A percentile compares a stretch with the other conserved stretches of the same genome.
These are phyloP conservation scores for Alternaria sp. DNA, from an alignment of 2,329 filamentous ascomycete species.

Conservation along the genomic window DNA sequence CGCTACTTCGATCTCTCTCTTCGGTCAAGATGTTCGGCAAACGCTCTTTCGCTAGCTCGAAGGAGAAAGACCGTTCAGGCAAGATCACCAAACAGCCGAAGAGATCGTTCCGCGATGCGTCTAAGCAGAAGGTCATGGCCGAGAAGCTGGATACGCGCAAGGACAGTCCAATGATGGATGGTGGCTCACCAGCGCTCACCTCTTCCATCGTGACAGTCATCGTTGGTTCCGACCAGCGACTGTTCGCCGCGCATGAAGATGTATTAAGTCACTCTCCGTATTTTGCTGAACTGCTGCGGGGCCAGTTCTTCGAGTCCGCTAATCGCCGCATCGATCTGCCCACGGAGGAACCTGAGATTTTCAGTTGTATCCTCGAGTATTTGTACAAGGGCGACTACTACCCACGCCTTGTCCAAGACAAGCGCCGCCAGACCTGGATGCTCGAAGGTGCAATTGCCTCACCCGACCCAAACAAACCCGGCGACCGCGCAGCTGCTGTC, in stretches of 20 bases:
- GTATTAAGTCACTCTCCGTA: conserved; percentile 86
- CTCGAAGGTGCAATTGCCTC: conserved; percentile 76
- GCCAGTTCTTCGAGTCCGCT: conserved; percentile 73
- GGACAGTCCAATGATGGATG: conserved; percentile 65
- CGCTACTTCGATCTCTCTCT: conserved; percentile 52
- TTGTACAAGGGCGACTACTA: conserved; percentile 98
- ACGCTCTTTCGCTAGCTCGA: conserved; percentile 79
- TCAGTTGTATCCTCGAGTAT: conserved; percentile 94
- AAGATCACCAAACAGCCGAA: conserved; percentile 82
- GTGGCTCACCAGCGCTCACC: conserved; percentile 61
- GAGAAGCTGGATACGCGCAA: conserved; percentile 71
- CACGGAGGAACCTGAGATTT: conserved; percentile 86
- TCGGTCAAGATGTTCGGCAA: conserved; percentile 79
- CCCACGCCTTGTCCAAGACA: conserved; percentile 86
- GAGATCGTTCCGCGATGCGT: conserved; percentile 78
- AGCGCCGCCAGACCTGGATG: conserved; percentile 85
- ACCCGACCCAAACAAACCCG: conserved; percentile 62
- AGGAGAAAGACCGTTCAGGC: conserved; percentile 85
- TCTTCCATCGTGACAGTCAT: conserved; percentile 85
- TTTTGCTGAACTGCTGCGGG: conserved; percentile 76
- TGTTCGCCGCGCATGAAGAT: conserved; percentile 96
- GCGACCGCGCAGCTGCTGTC: conserved; percentile 64
- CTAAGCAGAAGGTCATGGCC: conserved; percentile 76
- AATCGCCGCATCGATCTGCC: conserved; percentile 80
- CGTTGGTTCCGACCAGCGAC: conserved; percentile 82